These are phyloP conservation scores for Zygotorulaspora florentina DNA, from an alignment of 805 yeast species.

Conservation along the genomic window DNA sequence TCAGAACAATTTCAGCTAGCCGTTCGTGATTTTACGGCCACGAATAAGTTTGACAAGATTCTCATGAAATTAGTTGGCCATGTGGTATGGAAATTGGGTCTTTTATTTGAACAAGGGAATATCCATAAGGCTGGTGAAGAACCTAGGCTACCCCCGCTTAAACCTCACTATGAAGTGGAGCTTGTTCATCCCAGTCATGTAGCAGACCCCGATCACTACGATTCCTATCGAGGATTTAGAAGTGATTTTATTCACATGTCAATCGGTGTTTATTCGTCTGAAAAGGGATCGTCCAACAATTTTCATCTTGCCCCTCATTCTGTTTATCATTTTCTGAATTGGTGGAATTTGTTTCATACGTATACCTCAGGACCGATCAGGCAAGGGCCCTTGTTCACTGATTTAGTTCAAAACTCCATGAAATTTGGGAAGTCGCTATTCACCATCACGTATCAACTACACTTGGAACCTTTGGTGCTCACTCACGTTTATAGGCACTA, in stretches of 20 bases:
- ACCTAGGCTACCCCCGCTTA: constrained; percentile 45
- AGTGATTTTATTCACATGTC: constrained; percentile 61
- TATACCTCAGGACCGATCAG: constrained; percentile 73
- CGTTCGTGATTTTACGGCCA: constrained; percentile 42
- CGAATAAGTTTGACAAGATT: constrained; percentile 40
- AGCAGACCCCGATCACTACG: constrained; percentile 42
- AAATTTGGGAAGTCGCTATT: constrained; percentile 67
- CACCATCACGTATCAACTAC: constrained; percentile 70
- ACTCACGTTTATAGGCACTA: constrained; percentile 66
- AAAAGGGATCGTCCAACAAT: constrained; percentile 51
- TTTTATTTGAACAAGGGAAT: constrained; percentile 63
- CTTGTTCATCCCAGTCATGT: constrained; percentile 55
- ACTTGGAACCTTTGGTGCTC: constrained; percentile 60
- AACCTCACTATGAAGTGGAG: constrained; percentile 60
- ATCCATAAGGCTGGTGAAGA: constrained; percentile 35
- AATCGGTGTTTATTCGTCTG: constrained; percentile 34
- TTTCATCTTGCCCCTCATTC: constrained; percentile 71
- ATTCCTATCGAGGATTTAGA: constrained; percentile 57
- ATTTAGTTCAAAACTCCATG: constrained; percentile 40
- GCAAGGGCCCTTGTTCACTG: constrained; percentile 63
- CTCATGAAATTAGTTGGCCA: constrained; percentile 60
- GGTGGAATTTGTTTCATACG: constrained; percentile 84
- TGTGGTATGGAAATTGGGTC: constrained; percentile 76
- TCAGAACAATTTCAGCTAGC: constrained; percentile 56
- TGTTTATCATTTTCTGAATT: constrained; percentile 59